Base-by-base conservation (phyloP, 768 basidiomycete species). In the Suillus cothurnatus region DNA sequence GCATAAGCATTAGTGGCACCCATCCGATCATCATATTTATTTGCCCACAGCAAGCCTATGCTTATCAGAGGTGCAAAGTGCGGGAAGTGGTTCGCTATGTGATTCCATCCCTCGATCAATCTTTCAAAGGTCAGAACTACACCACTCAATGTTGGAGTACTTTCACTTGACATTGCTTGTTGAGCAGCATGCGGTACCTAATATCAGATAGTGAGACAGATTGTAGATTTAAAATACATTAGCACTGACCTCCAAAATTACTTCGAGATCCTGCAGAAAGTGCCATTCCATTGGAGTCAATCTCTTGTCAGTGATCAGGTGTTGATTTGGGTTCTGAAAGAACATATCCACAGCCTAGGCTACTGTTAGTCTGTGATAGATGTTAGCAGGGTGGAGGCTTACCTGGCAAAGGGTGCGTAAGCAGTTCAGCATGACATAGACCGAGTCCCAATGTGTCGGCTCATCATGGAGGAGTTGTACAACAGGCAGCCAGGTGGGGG, bases 161-260 rank as follows among this genome's bases (percentile, higher is more conserved):
- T 43, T 34, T 68, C 32, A 4, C 64, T 15, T 5, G 61, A 68
- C 57, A 68, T 68, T 6, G 7, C 49, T 17, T 60, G 12, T 43
- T 68, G 64, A 21, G 53, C 64, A 8, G 12, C 11, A 11, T 28
- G 38, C 2, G 47, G 67, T 31, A 68, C 61, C 67, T 52, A 49
- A 65, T 45, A 38, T 34, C 12, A 39, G 19, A 45, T 21, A 45
- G 21, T 45, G 21, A 45, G 43, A 45, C 41, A 7, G 23, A 26
- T 64, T 5, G 14, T 49, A 23, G 23, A 26, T 49, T 49, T 49
- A 12, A 26, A 26, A 57, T 21, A 34, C n/a, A 43, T 47, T n/a
- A 58, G 23, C 21, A 45, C 64, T 34, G 47, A 65, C 64, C 67
- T 60, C 61, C 6, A 68, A 63, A n/a, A 68, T 38, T 1, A 67